phyloP scores from a whole-genome alignment of 2,329 filamentous ascomycete genomes.

The Mycosphaerella sp. region DNA sequence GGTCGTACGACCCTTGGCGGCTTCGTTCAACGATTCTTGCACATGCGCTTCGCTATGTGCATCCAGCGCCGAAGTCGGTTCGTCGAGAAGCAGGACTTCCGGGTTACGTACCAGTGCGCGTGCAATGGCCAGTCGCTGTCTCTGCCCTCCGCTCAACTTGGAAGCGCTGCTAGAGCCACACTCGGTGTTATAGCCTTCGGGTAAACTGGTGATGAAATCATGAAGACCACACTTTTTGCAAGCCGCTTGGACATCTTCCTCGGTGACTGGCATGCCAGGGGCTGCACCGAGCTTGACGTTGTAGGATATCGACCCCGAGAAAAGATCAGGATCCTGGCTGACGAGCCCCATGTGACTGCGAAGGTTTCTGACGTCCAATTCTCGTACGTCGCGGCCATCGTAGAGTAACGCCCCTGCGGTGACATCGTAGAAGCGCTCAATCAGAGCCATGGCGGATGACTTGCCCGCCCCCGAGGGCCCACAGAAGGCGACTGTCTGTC shows the following conservation, averaged over 20 bases:
- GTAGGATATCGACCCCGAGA: slow-evolving; percentile 41
- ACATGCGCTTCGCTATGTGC: slow-evolving; percentile 42
- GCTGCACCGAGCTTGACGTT: slow-evolving; percentile 40
- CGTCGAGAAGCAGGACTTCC: slow-evolving; percentile 43
- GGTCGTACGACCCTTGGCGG: slow-evolving; percentile 50
- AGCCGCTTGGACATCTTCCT: slow-evolving; percentile 32
- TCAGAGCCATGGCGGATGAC: slow-evolving; percentile 42
- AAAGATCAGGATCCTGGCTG: slow-evolving; percentile 43
- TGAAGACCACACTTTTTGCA: slow-evolving; percentile 42
- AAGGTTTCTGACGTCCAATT: slow-evolving; percentile 34
- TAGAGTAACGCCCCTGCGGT: slow-evolving; percentile 37
- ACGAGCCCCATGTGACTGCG: slow-evolving; percentile 40
- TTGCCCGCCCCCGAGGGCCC: slow-evolving; percentile 44
- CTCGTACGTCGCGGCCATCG: slow-evolving; percentile 40
- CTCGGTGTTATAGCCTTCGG: slow-evolving; percentile 44
- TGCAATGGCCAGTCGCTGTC: slow-evolving; percentile 43
- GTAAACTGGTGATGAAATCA: slow-evolving; percentile 44
- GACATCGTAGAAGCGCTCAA: slow-evolving; percentile 44
- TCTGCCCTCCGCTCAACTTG: slow-evolving; percentile 42
- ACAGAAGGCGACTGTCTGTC: slow-evolving; percentile 48
- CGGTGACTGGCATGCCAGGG: slow-evolving; percentile 22
- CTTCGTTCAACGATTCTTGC: slow-evolving; percentile 39
- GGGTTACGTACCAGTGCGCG: slow-evolving; percentile 44
- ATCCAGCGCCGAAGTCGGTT: slow-evolving; percentile 44
- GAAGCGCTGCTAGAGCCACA: slow-evolving; percentile 38